Percentiles rank a stretch among this genome's conserved stretches.
Conservation (phyloP, 2,329 filamentous ascomycete species). For the Fusarium nygamai region DNA sequence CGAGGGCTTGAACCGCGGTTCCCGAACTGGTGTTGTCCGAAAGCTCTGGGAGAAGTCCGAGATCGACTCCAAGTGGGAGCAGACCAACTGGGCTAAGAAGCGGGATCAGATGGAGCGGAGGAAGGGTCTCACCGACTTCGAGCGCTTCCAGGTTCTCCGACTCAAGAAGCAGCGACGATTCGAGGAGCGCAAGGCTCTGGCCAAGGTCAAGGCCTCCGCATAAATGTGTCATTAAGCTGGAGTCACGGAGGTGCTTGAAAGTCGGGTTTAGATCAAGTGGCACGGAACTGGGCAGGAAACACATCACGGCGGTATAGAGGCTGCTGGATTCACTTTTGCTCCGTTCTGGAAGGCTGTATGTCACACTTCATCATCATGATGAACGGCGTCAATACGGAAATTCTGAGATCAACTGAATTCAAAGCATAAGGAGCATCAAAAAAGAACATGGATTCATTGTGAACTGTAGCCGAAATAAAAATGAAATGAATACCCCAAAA, state of each 20-base stretch:
- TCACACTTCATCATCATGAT: conserved; percentile 68
- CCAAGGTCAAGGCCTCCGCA: conserved; percentile 88
- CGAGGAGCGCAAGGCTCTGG: conserved; percentile 95
- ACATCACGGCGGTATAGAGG: conserved; percentile 56
- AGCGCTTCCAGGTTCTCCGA: conserved; percentile 99
- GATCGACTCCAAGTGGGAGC: conserved; percentile 92
- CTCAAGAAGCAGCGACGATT: conserved; percentile 99
- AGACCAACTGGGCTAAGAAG: conserved; percentile 95
- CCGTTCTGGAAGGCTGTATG: conserved; percentile 71
- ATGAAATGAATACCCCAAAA: conserved; percentile 44
- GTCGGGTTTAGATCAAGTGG: conserved; percentile 52
- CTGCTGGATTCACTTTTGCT: conserved; percentile 69
- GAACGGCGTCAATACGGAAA: conserved; percentile 75
- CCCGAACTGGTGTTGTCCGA: conserved; percentile 84
- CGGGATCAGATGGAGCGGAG: conserved; percentile 85
- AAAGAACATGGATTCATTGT: conserved; percentile 45
- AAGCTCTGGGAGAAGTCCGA: conserved; percentile 90
- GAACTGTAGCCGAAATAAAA: conserved; percentile 47
- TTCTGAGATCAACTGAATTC: conserved; percentile 58
- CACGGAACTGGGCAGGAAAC: conserved; percentile 50
- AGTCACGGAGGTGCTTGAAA: conserved; percentile 48
- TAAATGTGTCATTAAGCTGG: conserved; percentile 60
- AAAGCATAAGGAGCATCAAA: conserved; percentile 47
- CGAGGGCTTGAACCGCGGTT: conserved; percentile 83
- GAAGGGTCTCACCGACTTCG: conserved; percentile 95